Evolutionary conservation across 805 yeast genomes (phyloP).

Genomic region (Candida khao-thaluensis): DNA sequence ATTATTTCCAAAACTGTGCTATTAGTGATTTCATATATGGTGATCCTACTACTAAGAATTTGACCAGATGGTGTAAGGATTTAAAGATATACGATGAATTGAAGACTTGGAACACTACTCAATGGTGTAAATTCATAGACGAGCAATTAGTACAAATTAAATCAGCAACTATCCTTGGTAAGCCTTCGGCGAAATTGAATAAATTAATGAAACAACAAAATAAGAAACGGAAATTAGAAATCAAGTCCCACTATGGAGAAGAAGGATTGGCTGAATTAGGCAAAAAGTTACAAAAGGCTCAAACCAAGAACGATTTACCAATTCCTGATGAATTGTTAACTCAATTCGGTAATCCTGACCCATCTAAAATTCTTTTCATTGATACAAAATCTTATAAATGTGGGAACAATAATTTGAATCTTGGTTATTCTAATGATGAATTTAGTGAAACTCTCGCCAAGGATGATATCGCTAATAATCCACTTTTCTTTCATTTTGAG

Average conservation of each 20-base stretch:
- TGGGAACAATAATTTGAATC: conserved; percentile 44
- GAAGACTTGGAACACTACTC: conserved; percentile 54
- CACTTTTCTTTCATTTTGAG: conserved; percentile 76
- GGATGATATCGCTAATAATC: conserved; percentile 48
- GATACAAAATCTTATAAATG: conserved; percentile 62
- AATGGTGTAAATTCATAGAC: conserved; percentile 64
- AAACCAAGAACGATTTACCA: conserved; percentile 63
- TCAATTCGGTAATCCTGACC: conserved; percentile 70
- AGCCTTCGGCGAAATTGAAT: conserved; percentile 67
- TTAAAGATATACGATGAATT: conserved; percentile 61
- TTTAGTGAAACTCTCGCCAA: conserved; percentile 18
- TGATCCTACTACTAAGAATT: conserved; percentile 53
- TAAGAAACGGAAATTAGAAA: conserved; percentile 46
- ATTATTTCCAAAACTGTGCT: conserved; percentile 60
- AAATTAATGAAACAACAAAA: conserved; percentile 50
- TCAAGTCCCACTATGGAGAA: conserved; percentile 54
- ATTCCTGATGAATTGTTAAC: conserved; percentile 69
- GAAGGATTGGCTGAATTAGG: conserved; percentile 57
- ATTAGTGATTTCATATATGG: conserved; percentile 84
- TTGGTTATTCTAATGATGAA: conserved; percentile 25
- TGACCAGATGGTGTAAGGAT: conserved; percentile 53
- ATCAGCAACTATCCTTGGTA: conserved; percentile 65
- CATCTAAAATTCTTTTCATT: conserved; percentile 70
- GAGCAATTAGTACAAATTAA: conserved; percentile 57
- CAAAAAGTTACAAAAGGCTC: conserved; percentile 58